Conservation (phyloP, 441 rosid genomes). For the Pelargonium citronellum region DNA sequence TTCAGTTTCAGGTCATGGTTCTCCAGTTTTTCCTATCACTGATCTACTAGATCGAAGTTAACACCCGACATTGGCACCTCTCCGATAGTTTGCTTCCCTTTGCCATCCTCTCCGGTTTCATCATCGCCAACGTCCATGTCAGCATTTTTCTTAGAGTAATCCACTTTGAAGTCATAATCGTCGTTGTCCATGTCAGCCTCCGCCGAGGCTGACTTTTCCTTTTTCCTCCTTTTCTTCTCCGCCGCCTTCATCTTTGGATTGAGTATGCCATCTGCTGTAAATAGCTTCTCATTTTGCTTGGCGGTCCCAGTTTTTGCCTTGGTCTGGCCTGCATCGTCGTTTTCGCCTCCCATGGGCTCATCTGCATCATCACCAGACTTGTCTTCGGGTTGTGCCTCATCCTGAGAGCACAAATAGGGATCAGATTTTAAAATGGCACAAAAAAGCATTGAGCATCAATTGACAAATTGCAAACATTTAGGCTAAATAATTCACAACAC, state of each 20-base stretch:
- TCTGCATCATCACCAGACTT: conserved; percentile 31
- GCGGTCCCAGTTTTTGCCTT: conserved; percentile 37
- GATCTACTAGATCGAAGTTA: conserved; percentile 32
- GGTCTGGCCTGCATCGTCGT: conserved; percentile 29
- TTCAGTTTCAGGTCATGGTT: not conserved
- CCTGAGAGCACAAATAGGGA: conserved; percentile 29
- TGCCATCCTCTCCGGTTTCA: conserved; percentile 19
- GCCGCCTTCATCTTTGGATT: conserved; percentile 64
- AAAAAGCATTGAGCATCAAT: too few relatives aligned
- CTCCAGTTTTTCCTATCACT: conserved; percentile 28
- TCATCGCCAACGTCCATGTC: conserved; percentile 44
- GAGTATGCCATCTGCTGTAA: conserved; percentile 58
- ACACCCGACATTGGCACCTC: conserved; percentile 53
- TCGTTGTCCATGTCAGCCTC: conserved; percentile 47
- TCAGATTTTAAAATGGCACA: not conserved
- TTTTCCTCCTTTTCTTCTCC: conserved; percentile 70
- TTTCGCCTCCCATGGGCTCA: conserved; percentile 44
- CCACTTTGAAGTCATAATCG: conserved; percentile 81
- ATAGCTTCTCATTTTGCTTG: conserved; percentile 68
- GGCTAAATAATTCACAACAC: not conserved
- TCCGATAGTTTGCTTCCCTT: conserved; percentile 24
- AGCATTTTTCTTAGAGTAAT: conserved; percentile 42
- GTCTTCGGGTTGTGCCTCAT: conserved; percentile 30
- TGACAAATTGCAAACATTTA: too few relatives aligned
- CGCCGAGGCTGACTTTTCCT: conserved; percentile 34